Evolutionary conservation across 306 rosid species (phyloP).

Genomic region (Inga oerstediana): DNA sequence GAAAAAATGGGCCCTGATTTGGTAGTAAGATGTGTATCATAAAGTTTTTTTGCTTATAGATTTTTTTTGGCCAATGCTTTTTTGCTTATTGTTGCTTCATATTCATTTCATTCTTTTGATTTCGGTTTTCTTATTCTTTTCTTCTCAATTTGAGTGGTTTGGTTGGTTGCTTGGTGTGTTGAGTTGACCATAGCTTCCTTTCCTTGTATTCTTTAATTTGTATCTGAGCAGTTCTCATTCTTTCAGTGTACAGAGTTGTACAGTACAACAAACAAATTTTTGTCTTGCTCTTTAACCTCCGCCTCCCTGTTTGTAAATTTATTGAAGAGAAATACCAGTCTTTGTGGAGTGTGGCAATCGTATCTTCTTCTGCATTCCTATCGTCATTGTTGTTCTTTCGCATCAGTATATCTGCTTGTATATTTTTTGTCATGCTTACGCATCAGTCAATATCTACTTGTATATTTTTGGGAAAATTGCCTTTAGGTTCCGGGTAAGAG

Average conservation of each 20-base stretch:
- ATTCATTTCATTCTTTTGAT: slow-evolving; percentile 76
- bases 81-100: slow-evolving; percentile 27
- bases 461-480: too few species aligned
- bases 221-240: slow-evolving; percentile 34
- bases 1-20: slow-evolving; percentile 50
- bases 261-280: slow-evolving; percentile 24
- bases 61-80: too few species aligned
- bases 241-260: slow-evolving; percentile 62
- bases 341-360: not conserved
- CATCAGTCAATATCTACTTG: too few species aligned
- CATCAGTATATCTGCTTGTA: not conserved
- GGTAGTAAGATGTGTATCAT: slow-evolving; percentile 57
- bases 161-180: slow-evolving; percentile 39
- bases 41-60: slow-evolving; percentile 32
- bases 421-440: not conserved
- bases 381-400: not conserved
- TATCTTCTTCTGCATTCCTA: too few species aligned
- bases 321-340: not conserved
- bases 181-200: slow-evolving; percentile 37
- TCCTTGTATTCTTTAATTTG: slow-evolving; percentile 55
- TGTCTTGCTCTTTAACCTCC: slow-evolving; percentile 1
- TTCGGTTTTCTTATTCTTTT: slow-evolving; percentile 29
- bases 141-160: not conserved
- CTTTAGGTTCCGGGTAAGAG: too few species aligned
- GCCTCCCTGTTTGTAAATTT: not conserved